These are phyloP conservation scores for Avena sativa DNA, from an alignment of 176 grass and related monocot genomes.

Conservation along the genomic window DNA sequence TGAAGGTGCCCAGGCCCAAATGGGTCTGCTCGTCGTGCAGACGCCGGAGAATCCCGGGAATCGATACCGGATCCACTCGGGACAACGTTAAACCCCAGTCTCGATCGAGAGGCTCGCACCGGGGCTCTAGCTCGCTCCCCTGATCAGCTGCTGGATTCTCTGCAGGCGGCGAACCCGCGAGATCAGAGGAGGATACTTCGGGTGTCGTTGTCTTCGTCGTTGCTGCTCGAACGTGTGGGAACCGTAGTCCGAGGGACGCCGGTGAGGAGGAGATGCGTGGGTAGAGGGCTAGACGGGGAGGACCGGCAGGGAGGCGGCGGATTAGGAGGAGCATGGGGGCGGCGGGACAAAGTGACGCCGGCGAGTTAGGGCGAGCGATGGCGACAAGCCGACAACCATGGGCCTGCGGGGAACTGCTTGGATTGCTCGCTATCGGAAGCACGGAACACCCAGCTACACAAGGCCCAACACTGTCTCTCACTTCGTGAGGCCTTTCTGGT, in stretches of 20 bases:
- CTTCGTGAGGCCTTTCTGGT: no score
- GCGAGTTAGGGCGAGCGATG: constrained; percentile 13
- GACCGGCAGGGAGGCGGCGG: constrained; percentile 11
- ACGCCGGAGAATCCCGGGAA: not conserved
- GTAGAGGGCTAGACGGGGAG: not conserved
- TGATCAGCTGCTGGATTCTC: not conserved
- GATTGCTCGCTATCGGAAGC: not conserved
- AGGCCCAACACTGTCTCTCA: no score
- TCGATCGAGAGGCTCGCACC: not conserved
- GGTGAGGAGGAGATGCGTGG: no score
- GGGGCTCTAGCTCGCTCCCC: not conserved
- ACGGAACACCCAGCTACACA: no score
- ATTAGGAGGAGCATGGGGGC: constrained; percentile 26
- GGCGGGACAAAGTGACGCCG: constrained; percentile 20
- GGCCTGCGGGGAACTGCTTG: not conserved
- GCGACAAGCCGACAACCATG: not conserved
- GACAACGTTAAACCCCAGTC: not conserved
- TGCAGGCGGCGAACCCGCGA: not conserved
- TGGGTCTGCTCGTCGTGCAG: constrained; percentile 16
- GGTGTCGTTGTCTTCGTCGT: not conserved
- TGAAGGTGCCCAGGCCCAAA: constrained; percentile 1
- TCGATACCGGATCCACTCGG: not conserved
- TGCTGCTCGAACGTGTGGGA: not conserved
- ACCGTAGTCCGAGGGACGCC: not conserved
- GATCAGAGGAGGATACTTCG: not conserved